Evolutionary conservation across 169 alveolate genomes (phyloP).

Genomic region (Plasmodium billcollinsi): DNA sequence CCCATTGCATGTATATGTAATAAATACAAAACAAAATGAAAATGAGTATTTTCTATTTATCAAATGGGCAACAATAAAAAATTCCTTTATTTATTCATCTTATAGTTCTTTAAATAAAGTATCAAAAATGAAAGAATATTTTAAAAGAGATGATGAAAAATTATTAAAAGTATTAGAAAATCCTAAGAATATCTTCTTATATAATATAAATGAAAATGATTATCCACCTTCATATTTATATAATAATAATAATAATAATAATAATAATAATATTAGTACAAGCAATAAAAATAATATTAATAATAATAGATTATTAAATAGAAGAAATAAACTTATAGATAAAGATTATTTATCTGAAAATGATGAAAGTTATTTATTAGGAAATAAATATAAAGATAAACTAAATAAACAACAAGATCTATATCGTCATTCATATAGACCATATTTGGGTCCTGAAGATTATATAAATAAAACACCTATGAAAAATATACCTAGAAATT

Average conservation of each 20-base stretch:
- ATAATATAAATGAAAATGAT: conserved; percentile 67
- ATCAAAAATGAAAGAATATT: conserved; percentile 65
- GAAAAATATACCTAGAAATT: conserved; percentile 40
- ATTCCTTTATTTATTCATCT: conserved; percentile 58
- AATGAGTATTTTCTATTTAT: conserved; percentile 65
- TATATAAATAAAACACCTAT: conserved; percentile 63
- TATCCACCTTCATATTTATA: conserved; percentile 10
- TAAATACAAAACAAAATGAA: conserved; percentile 57
- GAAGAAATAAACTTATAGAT: conserved; percentile 19
- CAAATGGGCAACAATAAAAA: conserved; percentile 73
- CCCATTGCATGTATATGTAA: conserved; percentile 73
- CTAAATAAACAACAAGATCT: conserved; percentile 8
- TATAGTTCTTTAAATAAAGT: conserved; percentile 66
- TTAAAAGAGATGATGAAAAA: conserved; percentile 55
- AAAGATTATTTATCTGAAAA: conserved; percentile 28
- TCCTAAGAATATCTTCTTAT: conserved; percentile 57
- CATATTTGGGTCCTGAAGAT: conserved; percentile 4
- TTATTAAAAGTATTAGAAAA: conserved; percentile 57
- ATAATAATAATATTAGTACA: background rate
- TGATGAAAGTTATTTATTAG: conserved; percentile 7
- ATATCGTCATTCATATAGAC: background rate
- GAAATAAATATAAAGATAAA: conserved; percentile 12
- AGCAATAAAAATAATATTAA: too few relatives aligned
- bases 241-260: background rate
- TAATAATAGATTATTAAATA: background rate